phyloP scores from a whole-genome alignment of 2,329 filamentous ascomycete species.

The Epichloe festucae region DNA sequence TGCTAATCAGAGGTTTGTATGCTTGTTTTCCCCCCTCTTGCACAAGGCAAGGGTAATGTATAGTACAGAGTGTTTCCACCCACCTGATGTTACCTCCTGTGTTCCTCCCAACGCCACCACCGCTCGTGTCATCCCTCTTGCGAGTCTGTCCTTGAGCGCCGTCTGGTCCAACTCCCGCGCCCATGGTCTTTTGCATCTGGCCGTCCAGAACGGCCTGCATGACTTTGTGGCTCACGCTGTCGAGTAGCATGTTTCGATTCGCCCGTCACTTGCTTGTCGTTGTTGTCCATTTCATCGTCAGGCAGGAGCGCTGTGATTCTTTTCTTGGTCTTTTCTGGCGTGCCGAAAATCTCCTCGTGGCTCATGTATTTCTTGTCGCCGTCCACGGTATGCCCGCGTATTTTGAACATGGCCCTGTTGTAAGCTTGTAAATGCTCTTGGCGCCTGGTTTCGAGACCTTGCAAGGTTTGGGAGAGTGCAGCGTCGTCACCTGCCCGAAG shows the following conservation, averaged over 20 bases:
- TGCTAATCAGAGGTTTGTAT: too few relatives aligned
- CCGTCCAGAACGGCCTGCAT: neutral
- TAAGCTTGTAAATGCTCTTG: conserved; percentile 15
- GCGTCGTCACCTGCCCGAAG: conserved; percentile 1
- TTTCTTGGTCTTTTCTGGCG: conserved; percentile 9
- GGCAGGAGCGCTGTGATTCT: conserved; percentile 2
- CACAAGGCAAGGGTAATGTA: neutral
- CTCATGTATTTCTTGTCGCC: conserved; percentile 17
- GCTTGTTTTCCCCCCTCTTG: too few relatives aligned
- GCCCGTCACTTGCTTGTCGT: neutral
- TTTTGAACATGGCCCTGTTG: conserved; percentile 14
- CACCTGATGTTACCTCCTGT: neutral
- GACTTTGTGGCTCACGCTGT: neutral
- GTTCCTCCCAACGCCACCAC: neutral
- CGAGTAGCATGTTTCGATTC: neutral
- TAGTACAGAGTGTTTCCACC: neutral
- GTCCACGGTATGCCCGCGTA: conserved; percentile 16
- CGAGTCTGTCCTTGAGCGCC: neutral
- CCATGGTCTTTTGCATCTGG: neutral
- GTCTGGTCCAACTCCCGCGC: neutral
- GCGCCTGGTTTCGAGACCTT: conserved; percentile 13
- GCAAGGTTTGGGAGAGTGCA: neutral
- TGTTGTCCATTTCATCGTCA: neutral
- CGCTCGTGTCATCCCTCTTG: neutral
- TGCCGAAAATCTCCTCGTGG: conserved; percentile 17